A percentile compares a stretch with the other conserved stretches of the same genome.
Evolutionary conservation across 495 filamentous ascomycete species (phyloP).

Genomic region (Tricharina praecox): DNA sequence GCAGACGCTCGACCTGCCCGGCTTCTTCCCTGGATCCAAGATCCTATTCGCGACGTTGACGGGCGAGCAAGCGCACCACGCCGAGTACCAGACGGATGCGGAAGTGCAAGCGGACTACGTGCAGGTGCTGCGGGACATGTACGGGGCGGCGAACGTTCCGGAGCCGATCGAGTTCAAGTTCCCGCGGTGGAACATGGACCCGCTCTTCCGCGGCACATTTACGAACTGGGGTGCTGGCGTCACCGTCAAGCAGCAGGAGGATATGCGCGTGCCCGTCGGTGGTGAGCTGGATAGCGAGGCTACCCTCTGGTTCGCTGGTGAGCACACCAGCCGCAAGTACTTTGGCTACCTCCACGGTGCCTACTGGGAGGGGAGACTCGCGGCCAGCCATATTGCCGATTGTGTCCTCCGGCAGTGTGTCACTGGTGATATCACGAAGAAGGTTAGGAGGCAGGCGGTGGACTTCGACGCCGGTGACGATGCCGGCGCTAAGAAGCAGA

Average conservation of each 20-base stretch:
- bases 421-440: background rate
- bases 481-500: background rate
- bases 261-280: constrained; percentile 50
- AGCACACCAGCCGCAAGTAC: constrained; percentile 50
- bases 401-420: constrained; percentile 8
- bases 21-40: constrained; percentile 45
- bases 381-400: constrained; percentile 19
- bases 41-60: constrained; percentile 60
- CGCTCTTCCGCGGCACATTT: constrained; percentile 55
- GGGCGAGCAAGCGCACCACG: constrained; percentile 40
- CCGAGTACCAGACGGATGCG: constrained; percentile 47
- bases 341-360: constrained; percentile 59
- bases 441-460: background rate
- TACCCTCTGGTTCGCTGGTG: constrained; percentile 51
- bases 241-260: constrained; percentile 52
- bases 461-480: background rate
- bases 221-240: constrained; percentile 56
- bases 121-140: constrained; percentile 48
- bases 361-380: constrained; percentile 17
- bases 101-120: constrained; percentile 45
- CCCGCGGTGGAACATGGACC: constrained; percentile 48
- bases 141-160: constrained; percentile 40
- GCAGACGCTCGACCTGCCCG: constrained; percentile 44
- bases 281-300: constrained; percentile 21
- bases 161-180: constrained; percentile 54